Base-by-base conservation (phyloP, 768 basidiomycete species). In the Boletus rubescentipes region DNA sequence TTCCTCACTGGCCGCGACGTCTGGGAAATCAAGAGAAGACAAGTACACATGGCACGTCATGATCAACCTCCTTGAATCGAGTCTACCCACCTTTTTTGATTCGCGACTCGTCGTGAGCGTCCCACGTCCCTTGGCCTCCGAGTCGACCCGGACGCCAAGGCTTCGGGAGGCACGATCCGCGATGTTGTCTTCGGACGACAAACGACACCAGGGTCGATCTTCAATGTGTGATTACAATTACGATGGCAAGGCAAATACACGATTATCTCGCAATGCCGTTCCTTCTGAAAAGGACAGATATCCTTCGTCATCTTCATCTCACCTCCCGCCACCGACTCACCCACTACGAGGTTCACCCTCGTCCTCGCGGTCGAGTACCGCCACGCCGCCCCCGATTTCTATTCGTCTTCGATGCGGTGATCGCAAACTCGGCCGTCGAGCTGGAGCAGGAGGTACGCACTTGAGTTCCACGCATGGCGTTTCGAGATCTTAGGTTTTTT, bases 41-140 rank as follows among this genome's bases (percentile, higher is more conserved):
- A 26, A 5, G 30, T 55, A 45, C n/a, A 42, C 51, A 9, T 68
- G 64, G 84, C 73, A 77, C 45, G 69, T 85, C 43, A 67, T 75
- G 20, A 73, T 86, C 9, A 73, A 74, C 4, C 54, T 64, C 12
- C 15, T 64, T 7, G 63, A 64, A 23, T 41, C 57, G 14, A 65
- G 63, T 42, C 34, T 34, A 21, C 60, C 60, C 26, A 64, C 63
- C 10, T 64, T 51, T 40, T 59, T 64, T 15, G 49, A 53, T 43
- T 59, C 60, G 16, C 40, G 26, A 31, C 48, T 64, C 15, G 23
- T 62, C 11, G 51, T 65, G 31, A 44, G 51, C 14, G 12, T 15
- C 18, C 41, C 43, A 18, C 32, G 35, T 29, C 38, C 36, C 9
- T 11, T 21, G 29, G 23, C 18, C 21, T 10, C 46, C 4, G 6